Evolutionary conservation across 1,139 yeast species (phyloP), one percentile per base, ranked within the genome.

Genomic region (Taphrina populina): DNA sequence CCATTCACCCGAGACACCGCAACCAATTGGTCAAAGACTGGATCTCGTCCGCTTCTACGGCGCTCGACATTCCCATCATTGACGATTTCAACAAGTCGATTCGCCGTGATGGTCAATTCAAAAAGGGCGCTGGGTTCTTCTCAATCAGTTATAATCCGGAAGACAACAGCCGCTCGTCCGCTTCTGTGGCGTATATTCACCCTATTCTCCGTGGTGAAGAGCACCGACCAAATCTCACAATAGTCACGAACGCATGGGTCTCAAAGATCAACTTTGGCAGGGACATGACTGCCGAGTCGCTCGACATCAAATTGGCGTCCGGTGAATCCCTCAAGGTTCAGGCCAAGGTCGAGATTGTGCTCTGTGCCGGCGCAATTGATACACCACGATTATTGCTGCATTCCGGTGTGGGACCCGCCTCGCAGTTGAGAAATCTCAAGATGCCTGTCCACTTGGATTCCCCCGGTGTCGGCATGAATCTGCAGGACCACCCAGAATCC

Each of bases 341-440:
- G 34, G 67, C 68, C 33, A 62, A 58, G 37, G 60, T 64, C 10
- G 68, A 66, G 49, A 66, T 65, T 24, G 62, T 66, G 32, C 51
- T 66, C 19, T 62, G 66, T n/a, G 61, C 64, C 49, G 68, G 68
- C 41, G 67, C 64, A 2, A 64, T 66, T 56, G 68, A 65, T 40
- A 63, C 64, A 34, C 68, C 68, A 27, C 64, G 65, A 56, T 62
- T 66, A 29, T 61, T 66, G 59, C 62, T 66, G 65, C 68, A 64
- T 34, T 63, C 66, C 34, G 68, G 68, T 30, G 49, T 65, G 37
- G 68, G 68, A 15, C 68, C 68, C 11, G 56, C 58, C 45, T 46
- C 60, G 32, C 65, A 64, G 44, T 55, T 64, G 23, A 49, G 52
- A 15, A 59, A 39, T n/a, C 62, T 62, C 47, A 64, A 63, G 26